Evolutionary conservation across 306 rosid genomes (phyloP).

Genomic region (Hippophae rhamnoides): DNA sequence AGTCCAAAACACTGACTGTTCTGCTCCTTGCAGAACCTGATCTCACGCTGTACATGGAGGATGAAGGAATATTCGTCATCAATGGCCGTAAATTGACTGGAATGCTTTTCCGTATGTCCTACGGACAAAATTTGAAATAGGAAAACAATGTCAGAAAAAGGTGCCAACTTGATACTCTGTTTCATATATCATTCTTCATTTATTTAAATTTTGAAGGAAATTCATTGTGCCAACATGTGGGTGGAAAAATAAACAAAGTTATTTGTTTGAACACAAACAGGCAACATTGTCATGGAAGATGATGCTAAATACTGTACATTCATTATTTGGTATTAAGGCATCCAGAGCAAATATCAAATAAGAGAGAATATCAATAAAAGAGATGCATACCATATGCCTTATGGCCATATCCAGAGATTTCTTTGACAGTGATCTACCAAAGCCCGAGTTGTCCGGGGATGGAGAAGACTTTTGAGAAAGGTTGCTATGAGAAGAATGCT

Average conservation of each 20-base stretch:
- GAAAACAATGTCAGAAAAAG: slow-evolving; percentile 2
- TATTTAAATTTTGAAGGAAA: too few species aligned
- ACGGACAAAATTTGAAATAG: slow-evolving; percentile 20
- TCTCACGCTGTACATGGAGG: slow-evolving; percentile 90
- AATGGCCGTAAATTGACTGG: slow-evolving; percentile 80
- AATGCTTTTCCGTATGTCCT: slow-evolving; percentile 89
- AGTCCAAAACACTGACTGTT: slow-evolving; percentile 69
- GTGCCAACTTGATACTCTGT: background rate
- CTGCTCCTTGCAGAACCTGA: slow-evolving; percentile 78
- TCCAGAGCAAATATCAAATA: too few species aligned
- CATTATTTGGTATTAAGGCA: too few species aligned
- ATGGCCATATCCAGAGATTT: slow-evolving; percentile 97
- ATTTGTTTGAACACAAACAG: background rate
- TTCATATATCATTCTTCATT: background rate
- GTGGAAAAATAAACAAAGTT: slow-evolving; percentile 1
- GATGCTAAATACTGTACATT: too few species aligned
- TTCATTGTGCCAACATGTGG: background rate
- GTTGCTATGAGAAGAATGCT: slow-evolving; percentile 63
- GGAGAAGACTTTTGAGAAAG: slow-evolving; percentile 69
- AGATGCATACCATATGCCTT: slow-evolving; percentile 74
- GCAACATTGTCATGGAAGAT: too few species aligned
- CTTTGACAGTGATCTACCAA: slow-evolving; percentile 92
- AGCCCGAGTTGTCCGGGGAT: slow-evolving; percentile 85
- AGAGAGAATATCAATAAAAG: background rate
- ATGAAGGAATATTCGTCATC: slow-evolving; percentile 96